These are phyloP conservation scores for Talaromyces sp. DNA, from an alignment of 2,329 filamentous ascomycete species.

Conservation along the genomic window DNA sequence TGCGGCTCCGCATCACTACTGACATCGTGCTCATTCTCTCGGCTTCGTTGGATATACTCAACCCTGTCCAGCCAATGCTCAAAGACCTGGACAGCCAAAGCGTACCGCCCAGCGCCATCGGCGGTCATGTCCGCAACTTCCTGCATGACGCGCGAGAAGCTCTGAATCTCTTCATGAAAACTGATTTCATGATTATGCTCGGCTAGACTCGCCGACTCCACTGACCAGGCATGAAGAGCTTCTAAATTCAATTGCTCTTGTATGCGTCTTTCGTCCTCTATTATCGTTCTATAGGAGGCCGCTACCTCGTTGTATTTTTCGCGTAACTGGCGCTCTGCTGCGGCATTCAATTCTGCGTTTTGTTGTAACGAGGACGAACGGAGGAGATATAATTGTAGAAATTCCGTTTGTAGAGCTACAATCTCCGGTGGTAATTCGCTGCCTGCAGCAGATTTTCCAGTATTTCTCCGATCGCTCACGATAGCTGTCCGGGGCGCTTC, in stretches of 20 bases:
- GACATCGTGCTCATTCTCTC: neutral
- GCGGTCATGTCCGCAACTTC: slow-evolving; percentile 36
- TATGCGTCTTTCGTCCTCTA: slow-evolving; percentile 31
- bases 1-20: slow-evolving; percentile 10
- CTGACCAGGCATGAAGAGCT: slow-evolving; percentile 34
- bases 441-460: slow-evolving; percentile 11
- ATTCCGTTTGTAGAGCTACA: slow-evolving; percentile 39
- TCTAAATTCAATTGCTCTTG: slow-evolving; percentile 36
- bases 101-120: slow-evolving; percentile 29
- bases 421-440: slow-evolving; percentile 33
- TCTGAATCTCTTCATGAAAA: slow-evolving; percentile 38
- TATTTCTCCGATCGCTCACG: slow-evolving; percentile 19
- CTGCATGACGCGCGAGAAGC: slow-evolving; percentile 39
- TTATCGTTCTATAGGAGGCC: slow-evolving; percentile 30
- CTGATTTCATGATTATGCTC: slow-evolving; percentile 27
- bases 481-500: slow-evolving; percentile 23
- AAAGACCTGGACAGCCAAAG: slow-evolving; percentile 30
- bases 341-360: slow-evolving; percentile 31
- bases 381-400: slow-evolving; percentile 43
- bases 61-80: slow-evolving; percentile 37
- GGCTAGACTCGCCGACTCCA: slow-evolving; percentile 26
- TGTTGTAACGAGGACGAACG: slow-evolving; percentile 31
- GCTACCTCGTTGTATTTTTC: slow-evolving; percentile 37
- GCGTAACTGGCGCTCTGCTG: slow-evolving; percentile 30
- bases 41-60: slow-evolving; percentile 25